Percentiles rank a stretch among this genome's conserved stretches.
phyloP scores from a whole-genome alignment of 2,329 filamentous ascomycete genomes.

The Aschersonia sp. region DNA sequence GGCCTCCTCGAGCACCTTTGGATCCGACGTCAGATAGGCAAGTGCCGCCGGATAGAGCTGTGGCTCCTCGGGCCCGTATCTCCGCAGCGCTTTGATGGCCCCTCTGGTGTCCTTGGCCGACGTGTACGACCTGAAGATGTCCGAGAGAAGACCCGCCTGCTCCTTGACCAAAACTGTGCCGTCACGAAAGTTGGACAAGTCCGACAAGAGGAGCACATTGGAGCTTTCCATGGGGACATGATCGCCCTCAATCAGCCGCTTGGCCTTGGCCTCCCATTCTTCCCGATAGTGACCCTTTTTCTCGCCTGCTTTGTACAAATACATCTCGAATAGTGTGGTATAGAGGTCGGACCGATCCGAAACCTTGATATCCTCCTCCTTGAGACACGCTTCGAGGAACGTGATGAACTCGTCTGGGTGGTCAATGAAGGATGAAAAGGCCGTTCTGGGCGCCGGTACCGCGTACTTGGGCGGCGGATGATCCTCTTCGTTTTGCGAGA shows the following conservation, averaged over 20 bases:
- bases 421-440: constrained; percentile 94
- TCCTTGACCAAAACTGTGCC: constrained; percentile 89
- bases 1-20: constrained; percentile 68
- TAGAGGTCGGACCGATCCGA: constrained; percentile 75
- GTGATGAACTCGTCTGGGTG: constrained; percentile 82
- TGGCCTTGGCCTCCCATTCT: constrained; percentile 83
- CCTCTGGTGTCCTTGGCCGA: constrained; percentile 81
- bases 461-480: constrained; percentile 46
- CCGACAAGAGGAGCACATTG: constrained; percentile 82
- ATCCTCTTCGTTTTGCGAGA: constrained; percentile 34
- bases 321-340: constrained; percentile 96
- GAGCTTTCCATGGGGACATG: constrained; percentile 84
- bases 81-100: constrained; percentile 75
- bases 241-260: constrained; percentile 69
- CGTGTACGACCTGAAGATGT: constrained; percentile 95
- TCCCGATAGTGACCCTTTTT: constrained; percentile 51
- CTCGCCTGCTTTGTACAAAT: constrained; percentile 72
- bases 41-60: constrained; percentile 85
- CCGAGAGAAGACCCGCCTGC: constrained; percentile 78
- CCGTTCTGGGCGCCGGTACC: constrained; percentile 68
- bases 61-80: constrained; percentile 84
- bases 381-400: constrained; percentile 79
- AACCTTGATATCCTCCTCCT: constrained; percentile 54
- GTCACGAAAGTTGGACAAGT: constrained; percentile 78
- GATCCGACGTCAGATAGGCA: constrained; percentile 81